Evolutionary conservation across 2,329 filamentous ascomycete species (phyloP).

Genomic region (Fusarium xylarioides): DNA sequence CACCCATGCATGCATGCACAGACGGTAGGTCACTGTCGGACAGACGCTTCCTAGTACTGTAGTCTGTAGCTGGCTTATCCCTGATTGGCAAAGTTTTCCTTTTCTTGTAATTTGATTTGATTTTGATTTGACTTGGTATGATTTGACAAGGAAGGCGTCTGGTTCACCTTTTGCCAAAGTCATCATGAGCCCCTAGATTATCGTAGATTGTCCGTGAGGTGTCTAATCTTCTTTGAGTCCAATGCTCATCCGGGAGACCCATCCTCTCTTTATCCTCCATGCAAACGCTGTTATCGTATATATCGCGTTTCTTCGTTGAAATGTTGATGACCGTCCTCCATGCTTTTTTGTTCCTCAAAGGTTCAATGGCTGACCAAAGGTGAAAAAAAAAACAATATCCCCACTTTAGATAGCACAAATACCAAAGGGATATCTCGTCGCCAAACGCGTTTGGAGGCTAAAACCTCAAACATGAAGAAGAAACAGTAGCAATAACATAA

Average conservation of each 20-base stretch:
- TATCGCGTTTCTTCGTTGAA: conserved; percentile 25
- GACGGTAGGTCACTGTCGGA: conserved; percentile 3
- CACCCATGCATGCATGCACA: conserved; percentile 11
- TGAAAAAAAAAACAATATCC: not conserved
- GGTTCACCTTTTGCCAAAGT: conserved; percentile 23
- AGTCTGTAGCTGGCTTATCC: not conserved
- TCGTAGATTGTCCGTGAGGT: conserved; percentile 14
- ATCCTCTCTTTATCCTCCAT: not conserved
- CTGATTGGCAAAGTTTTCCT: conserved; percentile 2
- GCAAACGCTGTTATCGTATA: conserved; percentile 34
- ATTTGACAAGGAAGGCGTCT: conserved; percentile 23
- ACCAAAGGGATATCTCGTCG: conserved; percentile 29
- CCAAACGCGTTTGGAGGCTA: conserved; percentile 28
- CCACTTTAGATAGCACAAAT: conserved; percentile 16
- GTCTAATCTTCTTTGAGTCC: conserved; percentile 22
- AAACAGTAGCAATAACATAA: conserved; percentile 11
- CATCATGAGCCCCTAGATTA: conserved; percentile 12
- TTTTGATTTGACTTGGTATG: not conserved
- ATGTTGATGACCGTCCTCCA: conserved; percentile 12
- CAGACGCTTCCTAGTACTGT: not conserved
- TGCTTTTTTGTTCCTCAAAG: conserved; percentile 6
- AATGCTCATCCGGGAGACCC: conserved; percentile 5
- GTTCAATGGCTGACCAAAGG: conserved; percentile 6
- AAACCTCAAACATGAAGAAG: conserved; percentile 22
- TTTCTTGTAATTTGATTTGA: conserved; percentile 1